Evolutionary conservation across 176 grass and related monocot genomes (phyloP), one percentile per base, ranked within the genome.

Genomic region (Rhynchospora breviuscula): DNA sequence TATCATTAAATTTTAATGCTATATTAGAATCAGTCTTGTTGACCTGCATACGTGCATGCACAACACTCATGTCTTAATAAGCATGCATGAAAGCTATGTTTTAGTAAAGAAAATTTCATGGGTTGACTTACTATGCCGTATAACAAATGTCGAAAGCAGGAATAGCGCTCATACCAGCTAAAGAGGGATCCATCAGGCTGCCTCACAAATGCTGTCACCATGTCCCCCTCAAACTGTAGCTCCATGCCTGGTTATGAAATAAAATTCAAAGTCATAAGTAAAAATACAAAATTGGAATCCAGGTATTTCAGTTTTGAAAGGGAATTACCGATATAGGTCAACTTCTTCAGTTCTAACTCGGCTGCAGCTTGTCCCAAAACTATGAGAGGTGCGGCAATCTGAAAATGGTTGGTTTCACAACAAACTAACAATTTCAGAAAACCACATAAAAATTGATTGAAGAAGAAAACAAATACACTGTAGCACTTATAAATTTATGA

Each of bases 171-270:
- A 63, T 87, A 85, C 96, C 96, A 99, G 72, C 93, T 99, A 67
- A 99, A 99, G 15, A 99, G 83, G 46, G 91, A 93, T 14, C 96
- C 93, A 68, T 99, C 96, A 15, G 93, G 96, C 71, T 99, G 93
- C 66, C 78, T 89, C 4, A 99, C 96, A 69, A 95, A 99, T 68
- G 96, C 93, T 46, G 91, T 60, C 5, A 90, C 93, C 86, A 95
- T 91, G 78, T 99, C 96, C 96, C 91, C 95, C 71, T 99, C 91
- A 51, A 99, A 99, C 73, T 95, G 93, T 51, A 99, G 84, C 43
- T 99, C 96, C 88, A 99, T 90, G 51, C 96, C 96, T 99, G 81
- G 70, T 63, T n/a, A 17, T 19, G 74, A 80, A 73, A 75, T 44
- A 60, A 15, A 49, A 69, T 72, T 72, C 14, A 66, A 31, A 60